These are phyloP conservation scores for Ceratobasidium papillatum DNA, from an alignment of 1,284 basidiomycete genomes.

Conservation along the genomic window DNA sequence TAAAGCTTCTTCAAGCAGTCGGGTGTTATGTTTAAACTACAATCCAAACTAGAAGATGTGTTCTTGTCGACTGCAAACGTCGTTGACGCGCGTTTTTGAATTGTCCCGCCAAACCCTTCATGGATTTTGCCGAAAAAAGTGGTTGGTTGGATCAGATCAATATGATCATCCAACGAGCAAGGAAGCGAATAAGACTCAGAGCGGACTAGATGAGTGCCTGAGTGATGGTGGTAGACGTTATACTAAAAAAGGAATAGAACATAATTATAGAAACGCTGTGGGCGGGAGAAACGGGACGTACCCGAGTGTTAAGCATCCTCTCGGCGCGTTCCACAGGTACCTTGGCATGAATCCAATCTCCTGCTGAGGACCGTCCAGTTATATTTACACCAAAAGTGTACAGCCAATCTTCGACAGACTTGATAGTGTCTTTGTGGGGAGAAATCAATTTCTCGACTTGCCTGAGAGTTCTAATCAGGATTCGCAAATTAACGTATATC, in stretches of 20 bases:
- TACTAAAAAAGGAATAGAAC: constrained; percentile 54
- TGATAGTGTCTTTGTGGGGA: not conserved
- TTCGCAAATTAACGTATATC: not conserved
- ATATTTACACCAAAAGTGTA: not conserved
- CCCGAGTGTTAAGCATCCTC: constrained; percentile 49
- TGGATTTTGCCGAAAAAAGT: constrained; percentile 25
- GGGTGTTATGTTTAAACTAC: constrained; percentile 62
- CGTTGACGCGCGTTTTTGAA: constrained; percentile 47
- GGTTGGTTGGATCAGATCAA: constrained; percentile 24
- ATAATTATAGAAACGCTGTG: not conserved
- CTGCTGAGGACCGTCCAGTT: not conserved
- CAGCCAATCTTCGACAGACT: constrained; percentile 15
- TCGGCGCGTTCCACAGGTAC: constrained; percentile 27
- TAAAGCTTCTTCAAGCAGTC: constrained; percentile 67
- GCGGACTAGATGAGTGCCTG: constrained; percentile 59
- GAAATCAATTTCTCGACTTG: not conserved
- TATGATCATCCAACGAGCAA: not conserved
- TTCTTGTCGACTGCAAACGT: constrained; percentile 42
- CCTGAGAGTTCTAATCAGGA: not conserved
- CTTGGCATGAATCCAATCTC: constrained; percentile 11
- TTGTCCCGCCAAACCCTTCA: constrained; percentile 50
- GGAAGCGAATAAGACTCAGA: constrained; percentile 58
- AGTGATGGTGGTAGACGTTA: constrained; percentile 61
- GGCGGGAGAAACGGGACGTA: constrained; percentile 48
- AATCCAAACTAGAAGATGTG: constrained; percentile 58